Evolutionary conservation across 257 asterid species (phyloP), one percentile per base, ranked within the genome.

Genomic region (Misopates orontium): DNA sequence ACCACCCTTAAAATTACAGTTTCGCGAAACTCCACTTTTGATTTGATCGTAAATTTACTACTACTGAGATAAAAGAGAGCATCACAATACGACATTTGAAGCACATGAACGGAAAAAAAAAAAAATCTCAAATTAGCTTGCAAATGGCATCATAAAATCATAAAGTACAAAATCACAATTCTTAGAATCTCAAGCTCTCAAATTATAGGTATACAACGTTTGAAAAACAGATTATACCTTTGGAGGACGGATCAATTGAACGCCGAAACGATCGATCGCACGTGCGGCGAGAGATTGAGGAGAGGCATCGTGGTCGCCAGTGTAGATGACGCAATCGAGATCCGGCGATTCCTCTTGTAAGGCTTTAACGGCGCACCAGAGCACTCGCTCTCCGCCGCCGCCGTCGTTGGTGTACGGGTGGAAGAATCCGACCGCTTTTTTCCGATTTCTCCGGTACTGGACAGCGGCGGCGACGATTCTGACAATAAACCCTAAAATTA

Each of bases 361-460:
- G 52, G 96, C 96, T 77, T 88, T 90, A 28, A 94, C 95, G 67
- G 97, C 90, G 73, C 99, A 94, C 99, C 97, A 90, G 19, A 94
- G 85, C 42, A 94, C 96, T 54, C 99, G 83, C 83, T 94, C 97
- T 36, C 96, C 99, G n/a, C 97, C 97, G 48, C 99, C 97, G 60
- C 99, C 99, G 62, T 94, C 97, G 66, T 90, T 87, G 62, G 99
- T 87, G 85, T 79, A 90, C 0, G 99, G 95, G 44, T 93, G 97
- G 77, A 93, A 93, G 80, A 93, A 79, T 48, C 85, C 98, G 5
- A 80, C 85, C 0, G 87, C 83, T 68, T 62, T 83, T 56, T 74
- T 85, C 60, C 73, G 80, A 67, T 72, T 78, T 49, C 83, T 73
- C 53, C 95, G 82, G 60, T 64, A 70, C 36, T 52, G 45, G 45